Evolutionary conservation across 2,329 filamentous ascomycete genomes (phyloP).

Genomic region (Mycosphaerelloides madeirae): DNA sequence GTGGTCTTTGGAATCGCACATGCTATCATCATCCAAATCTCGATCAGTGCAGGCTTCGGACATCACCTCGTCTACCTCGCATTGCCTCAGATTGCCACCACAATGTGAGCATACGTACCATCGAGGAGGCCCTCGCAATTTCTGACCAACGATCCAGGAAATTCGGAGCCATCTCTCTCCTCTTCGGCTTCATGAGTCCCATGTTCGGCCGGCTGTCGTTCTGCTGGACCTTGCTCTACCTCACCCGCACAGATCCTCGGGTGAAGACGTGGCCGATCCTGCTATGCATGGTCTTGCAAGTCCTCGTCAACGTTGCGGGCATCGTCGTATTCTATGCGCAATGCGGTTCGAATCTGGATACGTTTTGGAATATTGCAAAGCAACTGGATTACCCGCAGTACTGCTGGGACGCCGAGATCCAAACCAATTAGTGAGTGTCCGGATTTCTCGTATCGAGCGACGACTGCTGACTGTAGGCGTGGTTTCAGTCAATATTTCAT

Average conservation of each 20-base stretch:
- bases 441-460: conserved; percentile 4
- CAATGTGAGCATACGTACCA: conserved; percentile 10
- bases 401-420: conserved; percentile 21
- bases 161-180: conserved; percentile 21
- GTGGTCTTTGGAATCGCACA: conserved; percentile 23
- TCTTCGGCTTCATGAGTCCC: conserved; percentile 23
- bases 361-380: conserved; percentile 17
- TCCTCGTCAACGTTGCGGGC: conserved; percentile 23
- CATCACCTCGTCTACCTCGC: conserved; percentile 24
- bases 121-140: neutral
- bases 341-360: conserved; percentile 24
- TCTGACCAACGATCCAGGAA: conserved; percentile 4
- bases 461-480: conserved; percentile 1
- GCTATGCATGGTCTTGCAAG: conserved; percentile 24
- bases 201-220: conserved; percentile 28
- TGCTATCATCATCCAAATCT: conserved; percentile 20
- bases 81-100: conserved; percentile 9
- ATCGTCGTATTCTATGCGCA: conserved; percentile 24
- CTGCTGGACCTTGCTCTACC: conserved; percentile 27
- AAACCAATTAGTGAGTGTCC: conserved; percentile 10
- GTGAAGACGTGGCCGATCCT: conserved; percentile 27
- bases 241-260: conserved; percentile 24
- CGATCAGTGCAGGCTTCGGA: conserved; percentile 23
- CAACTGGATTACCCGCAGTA: conserved; percentile 15
- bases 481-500: conserved; percentile 15